Conservation (phyloP, 441 rosid genomes). For the Mallotus japonicus region DNA sequence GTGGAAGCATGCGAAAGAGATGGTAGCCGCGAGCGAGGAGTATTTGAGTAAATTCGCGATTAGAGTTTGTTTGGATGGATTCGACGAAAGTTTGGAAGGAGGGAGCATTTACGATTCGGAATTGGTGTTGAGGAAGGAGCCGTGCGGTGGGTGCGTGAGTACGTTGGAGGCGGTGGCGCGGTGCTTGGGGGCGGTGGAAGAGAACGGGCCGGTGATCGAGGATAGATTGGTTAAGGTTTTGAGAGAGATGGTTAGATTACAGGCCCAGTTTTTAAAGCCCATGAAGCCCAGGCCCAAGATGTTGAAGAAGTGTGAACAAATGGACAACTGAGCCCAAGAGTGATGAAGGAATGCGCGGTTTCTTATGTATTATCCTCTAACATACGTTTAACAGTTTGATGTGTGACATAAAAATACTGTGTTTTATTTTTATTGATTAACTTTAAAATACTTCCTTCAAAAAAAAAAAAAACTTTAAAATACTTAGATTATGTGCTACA, state of each 20-base stretch:
- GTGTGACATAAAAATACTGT: too few species aligned
- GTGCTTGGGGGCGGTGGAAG: conserved; percentile 58
- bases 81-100: conserved; percentile 44
- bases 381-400: too few species aligned
- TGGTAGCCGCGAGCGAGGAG: conserved; percentile 71
- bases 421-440: too few species aligned
- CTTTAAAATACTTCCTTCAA: too few species aligned
- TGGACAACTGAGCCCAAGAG: not conserved
- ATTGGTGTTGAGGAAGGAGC: conserved; percentile 71
- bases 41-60: conserved; percentile 52
- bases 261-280: conserved; percentile 71
- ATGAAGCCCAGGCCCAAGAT: conserved; percentile 59
- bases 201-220: conserved; percentile 55
- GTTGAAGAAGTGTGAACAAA: conserved; percentile 34
- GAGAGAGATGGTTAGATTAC: conserved; percentile 77
- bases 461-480: too few species aligned
- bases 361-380: too few species aligned
- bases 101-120: conserved; percentile 73
- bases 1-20: conserved; percentile 93
- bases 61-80: conserved; percentile 66
- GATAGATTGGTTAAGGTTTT: conserved; percentile 50
- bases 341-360: not conserved
- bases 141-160: conserved; percentile 70
- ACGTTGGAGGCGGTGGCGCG: conserved; percentile 92
- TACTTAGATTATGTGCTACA: too few species aligned